Conservation (phyloP, 1,284 basidiomycete genomes). For the Pascua sp. region DNA sequence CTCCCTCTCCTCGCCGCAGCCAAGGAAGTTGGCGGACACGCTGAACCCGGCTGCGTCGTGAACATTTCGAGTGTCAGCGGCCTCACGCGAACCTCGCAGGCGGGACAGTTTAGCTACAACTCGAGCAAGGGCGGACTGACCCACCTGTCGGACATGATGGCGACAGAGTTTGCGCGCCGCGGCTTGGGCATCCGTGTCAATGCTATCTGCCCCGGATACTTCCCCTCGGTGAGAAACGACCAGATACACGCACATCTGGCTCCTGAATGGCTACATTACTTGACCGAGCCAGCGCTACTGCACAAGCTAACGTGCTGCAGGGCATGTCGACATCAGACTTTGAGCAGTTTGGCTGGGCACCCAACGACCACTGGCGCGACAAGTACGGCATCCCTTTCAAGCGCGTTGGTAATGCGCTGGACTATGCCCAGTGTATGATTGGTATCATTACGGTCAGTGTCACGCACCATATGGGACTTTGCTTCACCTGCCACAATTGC, state of each 20-base stretch:
- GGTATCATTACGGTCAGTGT: conserved; percentile 33
- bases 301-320: conserved; percentile 8
- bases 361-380: conserved; percentile 23
- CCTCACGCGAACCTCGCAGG: conserved; percentile 9
- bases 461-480: too few relatives aligned
- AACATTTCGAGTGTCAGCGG: conserved; percentile 33
- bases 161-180: conserved; percentile 25
- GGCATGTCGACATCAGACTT: conserved; percentile 39
- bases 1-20: conserved; percentile 43
- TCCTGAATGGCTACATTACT: too few relatives aligned
- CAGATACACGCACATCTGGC: too few relatives aligned
- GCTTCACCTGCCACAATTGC: neutral
- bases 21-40: conserved; percentile 30
- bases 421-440: conserved; percentile 43
- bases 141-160: conserved; percentile 22
- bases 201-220: conserved; percentile 21
- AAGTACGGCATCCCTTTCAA: conserved; percentile 41
- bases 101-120: conserved; percentile 13
- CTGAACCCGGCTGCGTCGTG: conserved; percentile 45
- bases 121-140: conserved; percentile 24
- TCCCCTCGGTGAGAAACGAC: conserved; percentile 24
- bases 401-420: conserved; percentile 37
- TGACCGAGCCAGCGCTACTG: too few relatives aligned
- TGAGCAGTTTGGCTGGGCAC: conserved; percentile 13
- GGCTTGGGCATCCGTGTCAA: conserved; percentile 30